Evolutionary conservation across 140 eudicot genomes (phyloP), one percentile per base, ranked within the genome.

Genomic region (Anethum foeniculum): DNA sequence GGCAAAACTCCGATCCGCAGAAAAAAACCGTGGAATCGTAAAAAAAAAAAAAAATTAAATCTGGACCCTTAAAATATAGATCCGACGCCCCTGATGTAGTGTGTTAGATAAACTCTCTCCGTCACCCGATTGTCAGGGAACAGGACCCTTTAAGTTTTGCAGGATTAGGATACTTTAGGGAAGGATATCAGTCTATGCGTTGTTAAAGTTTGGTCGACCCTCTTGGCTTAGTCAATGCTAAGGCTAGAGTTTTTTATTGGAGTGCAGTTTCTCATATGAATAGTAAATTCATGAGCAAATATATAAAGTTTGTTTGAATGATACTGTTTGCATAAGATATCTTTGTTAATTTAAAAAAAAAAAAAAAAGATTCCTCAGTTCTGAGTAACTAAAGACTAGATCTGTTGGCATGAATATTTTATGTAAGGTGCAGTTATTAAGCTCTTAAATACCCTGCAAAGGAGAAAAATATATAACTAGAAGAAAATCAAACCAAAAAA

Each of bases 261-360:
- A 19, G 7, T 39, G 77, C 48, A 71, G 2, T 32, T 36, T 19
- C 38, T 27, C 27, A 7, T 21, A 8, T n/a, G 28, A 39, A n/a
- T 73, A n/a, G 32, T n/a, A n/a, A 75, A 75, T 27, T 32, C 36
- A 18, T 68, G 34, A 32, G 68, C 49, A 74, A 43, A 43, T 19
- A 75, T 47, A 12, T 7, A 21, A 21, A 3, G 77, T 41, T n/a
- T 2, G 38, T 41, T 73, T 43, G 36, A 64, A 64, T 32, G 18
- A 39, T 1, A 75, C n/a, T n/a, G 64, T 75, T 14, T 27, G 18
- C 25, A 2, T 7, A 16, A 23, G 23, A 49, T 27, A 52, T 48
- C 64, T 76, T 48, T 28, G 79, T 76, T 27, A 27, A 76, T 75
- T n/a, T 13, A 39, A n/a, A n/a, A n/a, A n/a, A n/a, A n/a, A n/a